A percentile compares a stretch with the other conserved stretches of the same genome.
These are phyloP conservation scores for Kodamaea sp. DNA, from an alignment of 1,139 yeast species.

Conservation along the genomic window DNA sequence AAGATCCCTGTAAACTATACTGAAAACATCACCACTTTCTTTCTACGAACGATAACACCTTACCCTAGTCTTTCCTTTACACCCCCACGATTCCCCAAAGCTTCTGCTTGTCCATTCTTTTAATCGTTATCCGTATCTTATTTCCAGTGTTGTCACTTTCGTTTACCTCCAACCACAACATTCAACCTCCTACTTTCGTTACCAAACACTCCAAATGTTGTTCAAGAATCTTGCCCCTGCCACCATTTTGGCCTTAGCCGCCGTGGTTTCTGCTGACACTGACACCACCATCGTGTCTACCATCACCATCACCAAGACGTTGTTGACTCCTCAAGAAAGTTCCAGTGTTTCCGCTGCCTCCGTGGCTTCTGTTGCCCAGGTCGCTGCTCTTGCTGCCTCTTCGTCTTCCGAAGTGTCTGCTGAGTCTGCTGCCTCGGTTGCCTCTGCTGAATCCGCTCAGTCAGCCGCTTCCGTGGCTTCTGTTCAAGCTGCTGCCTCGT, in stretches of 20 bases:
- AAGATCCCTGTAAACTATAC: conserved; percentile 1
- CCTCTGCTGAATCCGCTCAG: conserved; percentile 14
- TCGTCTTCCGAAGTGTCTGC: conserved; percentile 18
- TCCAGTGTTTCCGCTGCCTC: conserved; percentile 25
- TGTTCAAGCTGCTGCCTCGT: conserved; percentile 14
- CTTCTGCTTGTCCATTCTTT: too few relatives aligned
- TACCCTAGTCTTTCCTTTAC: conserved; percentile 32
- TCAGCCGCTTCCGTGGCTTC: conserved; percentile 14
- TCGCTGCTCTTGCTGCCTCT: conserved; percentile 19
- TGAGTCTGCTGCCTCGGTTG: conserved; percentile 19
- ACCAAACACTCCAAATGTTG: conserved; percentile 24
- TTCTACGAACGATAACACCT: conserved; percentile 17
- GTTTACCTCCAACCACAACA: conserved; percentile 4
- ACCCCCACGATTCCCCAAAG: too few relatives aligned
- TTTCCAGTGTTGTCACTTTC: not conserved
- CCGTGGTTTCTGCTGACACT: conserved; percentile 28
- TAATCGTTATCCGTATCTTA: too few relatives aligned
- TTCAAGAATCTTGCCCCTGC: conserved; percentile 26
- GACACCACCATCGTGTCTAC: conserved; percentile 47
- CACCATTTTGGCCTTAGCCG: conserved; percentile 27
- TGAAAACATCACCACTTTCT: conserved; percentile 14
- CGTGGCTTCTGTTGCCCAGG: conserved; percentile 19
- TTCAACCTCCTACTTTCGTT: not conserved
- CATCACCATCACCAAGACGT: conserved; percentile 43
- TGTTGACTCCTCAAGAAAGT: conserved; percentile 45